Conservation (phyloP, 2,329 filamentous ascomycete species). For the Arthrobotrys iridis region DNA sequence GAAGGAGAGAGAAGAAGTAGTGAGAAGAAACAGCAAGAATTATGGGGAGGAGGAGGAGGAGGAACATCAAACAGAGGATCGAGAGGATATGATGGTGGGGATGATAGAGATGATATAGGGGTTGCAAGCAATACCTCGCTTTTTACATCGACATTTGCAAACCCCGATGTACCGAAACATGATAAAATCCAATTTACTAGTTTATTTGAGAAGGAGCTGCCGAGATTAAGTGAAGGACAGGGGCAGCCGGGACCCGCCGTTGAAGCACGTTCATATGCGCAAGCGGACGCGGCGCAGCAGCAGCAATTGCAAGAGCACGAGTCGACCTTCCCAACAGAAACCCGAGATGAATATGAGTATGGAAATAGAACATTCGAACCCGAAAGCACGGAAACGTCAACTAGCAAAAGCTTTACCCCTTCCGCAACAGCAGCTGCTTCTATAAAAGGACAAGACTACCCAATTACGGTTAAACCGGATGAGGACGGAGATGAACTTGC, state of each 20-base stretch:
- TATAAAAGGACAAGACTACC: constrained; percentile 31
- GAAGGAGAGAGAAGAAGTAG: constrained; percentile 4
- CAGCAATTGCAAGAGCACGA: constrained; percentile 10
- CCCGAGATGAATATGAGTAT: constrained; percentile 23
- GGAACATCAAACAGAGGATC: background rate
- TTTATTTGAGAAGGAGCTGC: constrained; percentile 45
- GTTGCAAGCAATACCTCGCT: constrained; percentile 29
- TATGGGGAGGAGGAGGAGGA: constrained; percentile 17
- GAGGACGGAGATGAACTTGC: constrained; percentile 48
- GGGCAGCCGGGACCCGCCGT: constrained; percentile 9
- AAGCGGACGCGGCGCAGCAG: constrained; percentile 42
- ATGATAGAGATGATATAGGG: constrained; percentile 46
- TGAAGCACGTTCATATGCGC: constrained; percentile 14
- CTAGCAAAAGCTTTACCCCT: background rate
- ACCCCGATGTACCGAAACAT: constrained; percentile 49
- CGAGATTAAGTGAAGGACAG: constrained; percentile 52
- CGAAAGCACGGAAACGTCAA: constrained; percentile 26
- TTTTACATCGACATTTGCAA: constrained; percentile 49
- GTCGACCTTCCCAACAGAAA: constrained; percentile 27
- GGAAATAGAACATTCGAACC: constrained; percentile 38
- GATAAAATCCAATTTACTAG: constrained; percentile 52
- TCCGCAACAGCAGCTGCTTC: constrained; percentile 26
- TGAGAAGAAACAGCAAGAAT: background rate
- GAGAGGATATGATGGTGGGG: constrained; percentile 7
- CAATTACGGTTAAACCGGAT: constrained; percentile 52